Base-by-base conservation (phyloP, 2,329 filamentous ascomycete genomes). In the Sporothrix pseudoabietina region DNA sequence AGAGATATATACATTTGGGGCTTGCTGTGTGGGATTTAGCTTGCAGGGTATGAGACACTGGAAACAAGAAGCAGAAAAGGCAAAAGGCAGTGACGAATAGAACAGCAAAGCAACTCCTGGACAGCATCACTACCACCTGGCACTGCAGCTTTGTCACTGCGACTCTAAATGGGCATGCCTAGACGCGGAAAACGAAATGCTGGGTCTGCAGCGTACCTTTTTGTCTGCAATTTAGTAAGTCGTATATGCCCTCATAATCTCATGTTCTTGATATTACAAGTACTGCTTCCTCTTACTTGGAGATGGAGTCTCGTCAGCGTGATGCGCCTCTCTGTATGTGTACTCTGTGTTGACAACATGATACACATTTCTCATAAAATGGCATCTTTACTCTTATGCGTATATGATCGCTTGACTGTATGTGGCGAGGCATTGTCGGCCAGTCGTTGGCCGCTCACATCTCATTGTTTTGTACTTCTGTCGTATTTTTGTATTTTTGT, bases 171-270 rank as follows among this genome's bases (percentile, higher is more conserved):
- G 57, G 57, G 30, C 5, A 19, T 61, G 57, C 4, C 30, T 39
- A 4, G 30, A 61, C 57, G n/a, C 32, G 57, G 57, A 61, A 61
- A 61, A 61, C 57, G 57, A 61, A 30, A 14, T 61, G 30, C 57
- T 30, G 30, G 57, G 19, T 54, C 49, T 54, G 49, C 49, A 54
- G 49, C 19, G 49, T 16, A 57, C 55, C 26, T 32, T 57, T 30
- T 57, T 4, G 4, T 57, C 22, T 57, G n/a, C 49, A 54, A 22
- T 10, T 10, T 26, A 26, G 26, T 26, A 26, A 1, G 26, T 26
- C 26, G 26, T 26, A 26, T 26, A 26, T 26, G 2, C 26, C 26
- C 26, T 26, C 26, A 26, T 26, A 1, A 26, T 26, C 3, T 14
- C 41, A 4, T n/a, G 0, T 22, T 12, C 22, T 26, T 10, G 9